Evolutionary conservation across 2,329 filamentous ascomycete species (phyloP).

Genomic region (Aspergillus fumigatiaffinis): DNA sequence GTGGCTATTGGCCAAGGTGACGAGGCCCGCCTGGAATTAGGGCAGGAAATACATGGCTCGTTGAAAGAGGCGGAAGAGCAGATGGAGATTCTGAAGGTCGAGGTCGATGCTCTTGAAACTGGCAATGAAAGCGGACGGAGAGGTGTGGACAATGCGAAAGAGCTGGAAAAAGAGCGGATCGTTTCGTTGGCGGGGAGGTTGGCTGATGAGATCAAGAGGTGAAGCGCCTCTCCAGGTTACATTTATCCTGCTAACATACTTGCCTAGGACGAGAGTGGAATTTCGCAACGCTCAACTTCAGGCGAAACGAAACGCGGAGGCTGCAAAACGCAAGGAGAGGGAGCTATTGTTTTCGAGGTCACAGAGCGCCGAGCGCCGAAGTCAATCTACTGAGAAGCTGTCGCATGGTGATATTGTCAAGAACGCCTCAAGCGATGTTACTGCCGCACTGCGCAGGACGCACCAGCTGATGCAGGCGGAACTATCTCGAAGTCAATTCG

Average conservation of each 20-base stretch:
- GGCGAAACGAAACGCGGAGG: slow-evolving; percentile 70
- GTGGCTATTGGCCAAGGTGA: slow-evolving; percentile 62
- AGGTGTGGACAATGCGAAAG: slow-evolving; percentile 47
- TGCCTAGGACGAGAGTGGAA: slow-evolving; percentile 53
- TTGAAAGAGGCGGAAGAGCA: slow-evolving; percentile 79
- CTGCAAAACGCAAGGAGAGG: slow-evolving; percentile 71
- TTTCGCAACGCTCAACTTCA: slow-evolving; percentile 80
- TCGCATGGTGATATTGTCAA: slow-evolving; percentile 70
- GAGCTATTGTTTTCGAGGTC: slow-evolving; percentile 65
- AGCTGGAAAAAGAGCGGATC: slow-evolving; percentile 62
- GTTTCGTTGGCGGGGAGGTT: slow-evolving; percentile 64
- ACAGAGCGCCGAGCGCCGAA: slow-evolving; percentile 25
- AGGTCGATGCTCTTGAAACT: slow-evolving; percentile 65
- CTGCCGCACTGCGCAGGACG: slow-evolving; percentile 74
- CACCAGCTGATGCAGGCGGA: slow-evolving; percentile 83
- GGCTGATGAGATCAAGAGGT: slow-evolving; percentile 68
- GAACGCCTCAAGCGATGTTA: slow-evolving; percentile 77
- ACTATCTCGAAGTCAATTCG: slow-evolving; percentile 81
- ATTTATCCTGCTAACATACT: neutral
- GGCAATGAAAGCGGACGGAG: slow-evolving; percentile 36
- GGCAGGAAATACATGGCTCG: slow-evolving; percentile 72
- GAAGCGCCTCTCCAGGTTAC: slow-evolving; percentile 16
- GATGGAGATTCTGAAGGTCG: slow-evolving; percentile 73
- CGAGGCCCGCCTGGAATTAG: slow-evolving; percentile 66
- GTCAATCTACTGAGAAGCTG: slow-evolving; percentile 45